phyloP scores from a whole-genome alignment of 495 filamentous ascomycete genomes.

The Penicillium nucicola region DNA sequence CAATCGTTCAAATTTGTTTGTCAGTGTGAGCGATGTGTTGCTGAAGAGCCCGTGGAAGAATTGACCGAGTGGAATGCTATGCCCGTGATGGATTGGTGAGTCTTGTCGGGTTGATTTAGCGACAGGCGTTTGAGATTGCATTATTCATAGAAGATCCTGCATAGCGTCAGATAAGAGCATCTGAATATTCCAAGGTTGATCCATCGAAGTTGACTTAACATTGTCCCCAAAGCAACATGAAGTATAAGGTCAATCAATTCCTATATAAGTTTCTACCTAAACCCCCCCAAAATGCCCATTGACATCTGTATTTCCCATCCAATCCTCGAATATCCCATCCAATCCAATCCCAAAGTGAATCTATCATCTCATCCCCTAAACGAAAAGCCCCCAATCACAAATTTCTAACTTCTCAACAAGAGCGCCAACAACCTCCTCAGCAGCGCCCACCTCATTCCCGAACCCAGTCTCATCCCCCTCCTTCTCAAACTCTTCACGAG shows the following conservation, averaged over 20 bases:
- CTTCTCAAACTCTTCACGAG: constrained; percentile 65
- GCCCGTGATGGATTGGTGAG: constrained; percentile 16
- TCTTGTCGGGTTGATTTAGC: not conserved
- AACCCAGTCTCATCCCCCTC: constrained; percentile 30
- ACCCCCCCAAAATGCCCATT: not conserved
- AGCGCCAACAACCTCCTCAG: constrained; percentile 56
- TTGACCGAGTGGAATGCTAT: constrained; percentile 10
- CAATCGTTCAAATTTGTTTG: constrained; percentile 34
- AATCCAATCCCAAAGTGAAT: not conserved
- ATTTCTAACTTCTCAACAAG: constrained; percentile 72
- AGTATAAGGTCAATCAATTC: not conserved
- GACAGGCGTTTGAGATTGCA: not conserved
- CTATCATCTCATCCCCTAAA: constrained; percentile 19
- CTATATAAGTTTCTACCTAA: not conserved
- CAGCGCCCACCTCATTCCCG: constrained; percentile 60
- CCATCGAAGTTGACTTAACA: too few relatives aligned
- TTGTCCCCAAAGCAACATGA: not conserved
- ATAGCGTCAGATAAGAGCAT: constrained; percentile 2
- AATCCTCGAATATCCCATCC: not conserved
- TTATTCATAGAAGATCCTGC: not conserved
- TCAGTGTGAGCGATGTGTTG: constrained; percentile 29
- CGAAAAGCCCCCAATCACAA: constrained; percentile 80
- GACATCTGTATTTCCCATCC: not conserved
- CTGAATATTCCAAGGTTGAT: too few relatives aligned
- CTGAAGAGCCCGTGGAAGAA: constrained; percentile 20